These are phyloP conservation scores for Asparagopsis taxiformis DNA, from an alignment of 31 red algal genomes.

Conservation along the genomic window DNA sequence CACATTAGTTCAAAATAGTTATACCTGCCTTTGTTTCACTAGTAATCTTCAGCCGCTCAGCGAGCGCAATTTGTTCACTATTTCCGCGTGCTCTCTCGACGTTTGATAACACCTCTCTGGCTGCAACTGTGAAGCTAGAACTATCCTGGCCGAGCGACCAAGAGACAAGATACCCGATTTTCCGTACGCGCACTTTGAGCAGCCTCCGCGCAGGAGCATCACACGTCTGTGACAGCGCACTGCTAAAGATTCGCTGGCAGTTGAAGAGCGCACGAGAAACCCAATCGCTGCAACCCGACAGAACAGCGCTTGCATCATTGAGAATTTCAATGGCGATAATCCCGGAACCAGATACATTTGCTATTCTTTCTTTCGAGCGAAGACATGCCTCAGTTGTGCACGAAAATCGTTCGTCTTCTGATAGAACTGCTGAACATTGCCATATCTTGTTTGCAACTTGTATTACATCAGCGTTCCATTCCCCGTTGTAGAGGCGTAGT, in stretches of 20 bases:
- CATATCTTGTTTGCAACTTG: constrained; percentile 1
- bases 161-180: constrained; percentile 7
- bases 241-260: constrained; percentile 10
- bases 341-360: no score
- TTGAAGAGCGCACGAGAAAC: constrained; percentile 3
- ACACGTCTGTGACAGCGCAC: not conserved
- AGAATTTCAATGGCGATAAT: not conserved
- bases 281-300: constrained; percentile 9
- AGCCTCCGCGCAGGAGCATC: not conserved
- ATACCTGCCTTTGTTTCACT: not conserved
- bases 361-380: not conserved
- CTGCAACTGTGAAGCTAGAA: not conserved
- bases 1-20: not conserved
- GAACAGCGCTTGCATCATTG: not conserved
- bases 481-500: constrained; percentile 15
- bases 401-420: not conserved
- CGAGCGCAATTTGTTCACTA: not conserved
- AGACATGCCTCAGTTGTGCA: not conserved
- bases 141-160: not conserved
- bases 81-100: constrained; percentile 1
- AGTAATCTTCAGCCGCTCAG: not conserved
- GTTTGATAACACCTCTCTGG: constrained; percentile 1
- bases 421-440: not conserved
- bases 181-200: not conserved
- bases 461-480: not conserved